Evolutionary conservation across 805 yeast species (phyloP), one percentile per base, ranked within the genome.

Genomic region (Saturnispora zaruensis): DNA sequence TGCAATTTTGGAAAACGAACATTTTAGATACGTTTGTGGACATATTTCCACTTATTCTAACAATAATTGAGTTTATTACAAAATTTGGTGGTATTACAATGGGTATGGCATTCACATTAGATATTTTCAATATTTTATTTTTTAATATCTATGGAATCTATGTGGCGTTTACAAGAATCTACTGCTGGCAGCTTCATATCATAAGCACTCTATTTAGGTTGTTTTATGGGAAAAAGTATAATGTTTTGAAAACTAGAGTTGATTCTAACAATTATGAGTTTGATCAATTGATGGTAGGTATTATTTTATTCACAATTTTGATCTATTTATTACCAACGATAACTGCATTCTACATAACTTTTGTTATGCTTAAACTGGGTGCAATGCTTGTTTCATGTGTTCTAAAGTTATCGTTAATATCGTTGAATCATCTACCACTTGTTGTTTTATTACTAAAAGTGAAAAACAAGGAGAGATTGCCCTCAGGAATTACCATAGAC

Each of bases 161-260:
- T 60, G 75, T 78, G 57, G 82, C 93, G 6, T 78, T 91, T 14
- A 82, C 96, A 5, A 80, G 84, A 56, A 73, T 93, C 6, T 91
- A 84, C 66, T 76, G 77, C 52, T 82, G 88, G 76, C 96, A 87
- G 59, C 64, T 85, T 20, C 75, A 75, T 36, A 75, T 82, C 6
- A 65, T 93, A 52, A 70, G 71, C 46, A 87, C 96, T 11, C 71
- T 93, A 49, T 86, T 87, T 66, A 82, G 88, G 55, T 70, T 95
- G 41, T 91, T 93, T 58, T 75, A 91, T 50, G 99, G 99, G 1
- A 85, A 84, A 65, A 89, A 90, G 65, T 83, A 80, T 57, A 93
- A 93, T 60, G 80, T 84, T 3, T 68, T 93, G 59, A 76, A 98
- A 56, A 74, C 86, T 49, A 81, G 99, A 70, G 80, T 89, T 30